These are phyloP conservation scores for Schwanniomyces etchellsii DNA, from an alignment of 1,139 yeast genomes.

Conservation along the genomic window DNA sequence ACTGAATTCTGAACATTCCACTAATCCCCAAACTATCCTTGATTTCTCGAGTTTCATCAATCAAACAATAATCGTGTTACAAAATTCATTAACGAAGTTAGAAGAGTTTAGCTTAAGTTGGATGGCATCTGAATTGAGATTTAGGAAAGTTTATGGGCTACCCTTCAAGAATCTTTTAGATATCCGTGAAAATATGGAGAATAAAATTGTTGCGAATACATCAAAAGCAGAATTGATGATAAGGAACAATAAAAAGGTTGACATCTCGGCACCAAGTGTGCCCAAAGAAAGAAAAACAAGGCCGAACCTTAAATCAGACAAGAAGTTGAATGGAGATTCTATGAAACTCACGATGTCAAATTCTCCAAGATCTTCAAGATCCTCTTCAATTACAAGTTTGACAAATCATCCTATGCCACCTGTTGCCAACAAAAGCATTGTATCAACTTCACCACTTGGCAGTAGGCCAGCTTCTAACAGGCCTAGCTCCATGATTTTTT, in stretches of 20 bases:
- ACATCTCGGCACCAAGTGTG: background rate
- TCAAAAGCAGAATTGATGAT: slow-evolving; percentile 3
- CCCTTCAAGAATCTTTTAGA: slow-evolving; percentile 12
- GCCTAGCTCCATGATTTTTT: background rate
- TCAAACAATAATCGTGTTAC: slow-evolving; percentile 25
- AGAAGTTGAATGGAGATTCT: slow-evolving; percentile 12
- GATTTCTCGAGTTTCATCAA: slow-evolving; percentile 36
- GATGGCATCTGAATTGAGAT: slow-evolving; percentile 32
- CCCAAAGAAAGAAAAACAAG: background rate
- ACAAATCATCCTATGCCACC: slow-evolving; percentile 13
- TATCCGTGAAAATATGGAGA: background rate
- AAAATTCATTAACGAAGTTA: slow-evolving; percentile 17
- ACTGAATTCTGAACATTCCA: slow-evolving; percentile 33
- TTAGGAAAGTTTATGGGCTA: slow-evolving; percentile 28
- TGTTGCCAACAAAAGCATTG: background rate
- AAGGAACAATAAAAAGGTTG: background rate
- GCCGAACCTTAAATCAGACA: background rate
- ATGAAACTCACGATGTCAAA: slow-evolving; percentile 13
- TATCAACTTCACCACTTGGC: background rate
- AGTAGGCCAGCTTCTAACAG: background rate
- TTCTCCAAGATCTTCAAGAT: slow-evolving; percentile 18
- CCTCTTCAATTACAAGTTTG: slow-evolving; percentile 24
- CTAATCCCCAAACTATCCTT: slow-evolving; percentile 28
- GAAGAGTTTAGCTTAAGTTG: slow-evolving; percentile 32
- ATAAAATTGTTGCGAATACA: slow-evolving; percentile 1